phyloP scores from a whole-genome alignment of 345 rosid species.

The Linum trigynum region DNA sequence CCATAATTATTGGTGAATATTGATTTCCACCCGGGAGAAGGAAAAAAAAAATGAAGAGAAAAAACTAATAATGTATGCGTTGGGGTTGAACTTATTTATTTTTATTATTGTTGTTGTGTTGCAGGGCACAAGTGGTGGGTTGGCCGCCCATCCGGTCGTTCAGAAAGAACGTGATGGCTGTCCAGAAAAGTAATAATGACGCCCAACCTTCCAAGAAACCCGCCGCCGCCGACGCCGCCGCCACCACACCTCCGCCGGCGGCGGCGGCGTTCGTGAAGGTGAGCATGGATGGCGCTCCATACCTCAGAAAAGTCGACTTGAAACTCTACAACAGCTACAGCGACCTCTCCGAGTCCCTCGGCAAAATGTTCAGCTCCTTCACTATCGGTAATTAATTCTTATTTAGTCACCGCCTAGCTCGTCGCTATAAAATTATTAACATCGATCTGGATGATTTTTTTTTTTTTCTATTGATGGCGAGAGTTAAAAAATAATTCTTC shows the following conservation, averaged over 20 bases:
- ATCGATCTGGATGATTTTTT: not conserved
- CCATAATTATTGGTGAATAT: too few relatives aligned
- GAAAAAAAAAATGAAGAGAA: too few relatives aligned
- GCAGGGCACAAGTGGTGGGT: conserved; percentile 79
- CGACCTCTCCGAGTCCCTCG: conserved; percentile 60
- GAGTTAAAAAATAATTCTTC: too few relatives aligned
- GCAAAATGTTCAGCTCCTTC: conserved; percentile 81
- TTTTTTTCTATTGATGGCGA: conserved; percentile 4
- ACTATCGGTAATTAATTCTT: conserved; percentile 39
- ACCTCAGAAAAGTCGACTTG: conserved; percentile 69
- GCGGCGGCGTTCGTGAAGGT: conserved; percentile 56
- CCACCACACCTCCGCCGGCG: conserved; percentile 25
- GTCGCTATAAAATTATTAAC: too few relatives aligned
- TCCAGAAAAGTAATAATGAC: conserved; percentile 26
- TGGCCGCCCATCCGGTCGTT: conserved; percentile 82
- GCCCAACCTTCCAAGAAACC: not conserved
- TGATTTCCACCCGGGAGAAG: too few relatives aligned
- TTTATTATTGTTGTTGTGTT: not conserved
- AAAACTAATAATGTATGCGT: too few relatives aligned
- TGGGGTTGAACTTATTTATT: too few relatives aligned
- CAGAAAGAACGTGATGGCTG: conserved; percentile 64
- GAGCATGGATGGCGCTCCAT: conserved; percentile 91
- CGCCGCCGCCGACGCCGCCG: conserved; percentile 21
- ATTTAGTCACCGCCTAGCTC: not conserved
- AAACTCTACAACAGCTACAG: conserved; percentile 62